phyloP scores from a whole-genome alignment of 2,329 filamentous ascomycete genomes.

The Fusarium pseudoanthophilum region DNA sequence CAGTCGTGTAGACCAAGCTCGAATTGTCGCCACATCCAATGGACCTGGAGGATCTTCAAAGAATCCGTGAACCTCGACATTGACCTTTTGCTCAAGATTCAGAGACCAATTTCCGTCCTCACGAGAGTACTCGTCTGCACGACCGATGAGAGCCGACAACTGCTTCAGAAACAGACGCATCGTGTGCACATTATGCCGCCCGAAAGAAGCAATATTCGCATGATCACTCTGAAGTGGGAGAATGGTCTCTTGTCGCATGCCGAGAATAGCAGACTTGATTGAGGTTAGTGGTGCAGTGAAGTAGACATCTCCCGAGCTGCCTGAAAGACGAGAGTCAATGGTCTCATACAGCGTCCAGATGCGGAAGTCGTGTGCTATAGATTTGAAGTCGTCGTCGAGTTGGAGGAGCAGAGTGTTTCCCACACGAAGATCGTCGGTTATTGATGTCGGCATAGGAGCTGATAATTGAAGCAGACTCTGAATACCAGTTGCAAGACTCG shows the following conservation, averaged over 20 bases:
- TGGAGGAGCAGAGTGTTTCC: constrained; percentile 60
- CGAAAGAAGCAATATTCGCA: constrained; percentile 65
- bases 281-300: constrained; percentile 70
- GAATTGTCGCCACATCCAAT: constrained; percentile 51
- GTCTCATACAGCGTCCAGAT: constrained; percentile 74
- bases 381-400: constrained; percentile 65
- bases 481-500: constrained; percentile 65
- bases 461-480: constrained; percentile 63
- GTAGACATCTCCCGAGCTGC: constrained; percentile 58
- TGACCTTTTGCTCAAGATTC: constrained; percentile 62
- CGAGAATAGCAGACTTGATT: constrained; percentile 64
- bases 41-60: constrained; percentile 63
- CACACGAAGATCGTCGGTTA: constrained; percentile 63
- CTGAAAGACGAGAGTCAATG: constrained; percentile 66
- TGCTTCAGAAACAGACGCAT: constrained; percentile 55
- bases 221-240: constrained; percentile 66
- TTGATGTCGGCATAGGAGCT: constrained; percentile 59
- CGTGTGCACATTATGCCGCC: constrained; percentile 59
- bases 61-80: constrained; percentile 67
- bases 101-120: constrained; percentile 56
- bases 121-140: constrained; percentile 47
- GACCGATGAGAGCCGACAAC: constrained; percentile 47
- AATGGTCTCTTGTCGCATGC: constrained; percentile 62
- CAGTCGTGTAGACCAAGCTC: constrained; percentile 63
- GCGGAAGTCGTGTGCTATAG: constrained; percentile 66